These are phyloP conservation scores for Hyaloscypha bicolor DNA, from an alignment of 495 filamentous ascomycete species.

Conservation along the genomic window DNA sequence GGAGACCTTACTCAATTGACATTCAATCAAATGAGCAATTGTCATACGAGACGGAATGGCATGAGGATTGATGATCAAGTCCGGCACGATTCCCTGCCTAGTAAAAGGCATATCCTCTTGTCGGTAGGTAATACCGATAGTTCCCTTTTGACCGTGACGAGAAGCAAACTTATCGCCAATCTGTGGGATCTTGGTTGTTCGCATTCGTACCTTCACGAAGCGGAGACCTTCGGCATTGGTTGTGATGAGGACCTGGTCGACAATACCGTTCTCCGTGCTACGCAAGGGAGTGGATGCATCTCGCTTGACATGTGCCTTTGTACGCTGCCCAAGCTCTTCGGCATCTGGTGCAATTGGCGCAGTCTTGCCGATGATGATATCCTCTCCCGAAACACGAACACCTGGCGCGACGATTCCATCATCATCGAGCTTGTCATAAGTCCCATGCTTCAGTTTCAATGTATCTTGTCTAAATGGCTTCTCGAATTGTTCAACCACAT, in stretches of 20 bases:
- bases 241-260: slow-evolving; percentile 90
- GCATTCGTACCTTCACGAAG: slow-evolving; percentile 95
- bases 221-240: slow-evolving; percentile 88
- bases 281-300: slow-evolving; percentile 93
- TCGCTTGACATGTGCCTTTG: slow-evolving; percentile 85
- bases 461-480: slow-evolving; percentile 90
- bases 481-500: slow-evolving; percentile 88
- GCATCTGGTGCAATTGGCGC: slow-evolving; percentile 89
- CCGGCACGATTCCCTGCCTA: slow-evolving; percentile 84
- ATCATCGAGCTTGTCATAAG: slow-evolving; percentile 96
- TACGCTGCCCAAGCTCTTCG: slow-evolving; percentile 91
- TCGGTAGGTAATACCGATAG: slow-evolving; percentile 95
- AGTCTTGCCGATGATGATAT: slow-evolving; percentile 99
- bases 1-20: slow-evolving; percentile 92
- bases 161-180: slow-evolving; percentile 99
- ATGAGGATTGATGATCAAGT: slow-evolving; percentile 99
- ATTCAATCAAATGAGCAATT: slow-evolving; percentile 99
- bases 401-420: slow-evolving; percentile 94
- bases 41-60: slow-evolving; percentile 99
- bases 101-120: slow-evolving; percentile 99
- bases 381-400: slow-evolving; percentile 91
- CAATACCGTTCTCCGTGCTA: slow-evolving; percentile 93
- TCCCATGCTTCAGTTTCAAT: slow-evolving; percentile 87
- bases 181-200: slow-evolving; percentile 96
- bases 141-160: slow-evolving; percentile 98